Percentiles rank a stretch among this genome's conserved stretches.
phyloP scores from a whole-genome alignment of 192 early-diverging fungal genomes.

The Mycoemilia scoparia region DNA sequence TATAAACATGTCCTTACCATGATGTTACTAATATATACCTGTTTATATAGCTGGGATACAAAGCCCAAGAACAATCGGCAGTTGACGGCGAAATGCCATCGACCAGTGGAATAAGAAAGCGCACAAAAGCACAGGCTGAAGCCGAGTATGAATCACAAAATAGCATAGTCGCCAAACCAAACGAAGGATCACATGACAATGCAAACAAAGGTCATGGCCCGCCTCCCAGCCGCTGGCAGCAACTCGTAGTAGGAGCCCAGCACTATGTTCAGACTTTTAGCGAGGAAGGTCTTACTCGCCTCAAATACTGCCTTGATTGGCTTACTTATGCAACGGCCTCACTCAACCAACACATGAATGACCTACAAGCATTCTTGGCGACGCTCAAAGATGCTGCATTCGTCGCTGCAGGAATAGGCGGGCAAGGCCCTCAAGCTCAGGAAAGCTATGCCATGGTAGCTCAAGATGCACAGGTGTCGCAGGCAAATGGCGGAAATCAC shows the following conservation, averaged over 20 bases:
- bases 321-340: constrained; percentile 66
- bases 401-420: background rate
- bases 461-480: too few species aligned
- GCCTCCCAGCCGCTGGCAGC: constrained; percentile 6
- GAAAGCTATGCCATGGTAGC: too few species aligned
- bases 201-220: background rate
- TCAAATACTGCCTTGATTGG: constrained; percentile 81
- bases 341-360: constrained; percentile 44
- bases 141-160: background rate
- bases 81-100: background rate
- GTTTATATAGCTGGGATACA: constrained; percentile 24
- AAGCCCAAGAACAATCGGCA: background rate
- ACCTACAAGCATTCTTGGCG: constrained; percentile 36
- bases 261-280: constrained; percentile 56
- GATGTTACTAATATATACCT: too few species aligned
- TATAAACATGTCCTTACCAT: too few species aligned
- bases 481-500: too few species aligned
- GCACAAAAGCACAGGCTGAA: constrained; percentile 19
- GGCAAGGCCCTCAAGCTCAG: constrained; percentile 5
- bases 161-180: background rate
- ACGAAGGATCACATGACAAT: constrained; percentile 3
- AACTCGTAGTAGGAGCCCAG: constrained; percentile 17
- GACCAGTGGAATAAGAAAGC: constrained; percentile 10
- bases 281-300: constrained; percentile 71
- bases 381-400: constrained; percentile 12